phyloP scores from a whole-genome alignment of 2,329 filamentous ascomycete genomes.

The Xylariales sp. region DNA sequence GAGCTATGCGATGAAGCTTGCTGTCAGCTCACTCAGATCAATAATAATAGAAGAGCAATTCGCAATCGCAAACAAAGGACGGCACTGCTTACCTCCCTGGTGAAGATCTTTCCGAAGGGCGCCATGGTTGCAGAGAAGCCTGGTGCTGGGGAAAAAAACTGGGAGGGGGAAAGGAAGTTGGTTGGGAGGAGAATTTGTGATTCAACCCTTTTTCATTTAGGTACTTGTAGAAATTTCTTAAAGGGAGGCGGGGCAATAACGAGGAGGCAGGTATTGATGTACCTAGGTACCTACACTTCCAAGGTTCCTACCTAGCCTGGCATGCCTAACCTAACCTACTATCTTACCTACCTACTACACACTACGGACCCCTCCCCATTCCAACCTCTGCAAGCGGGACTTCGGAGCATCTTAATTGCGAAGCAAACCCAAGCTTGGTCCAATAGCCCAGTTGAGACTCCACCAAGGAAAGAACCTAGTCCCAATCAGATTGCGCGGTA shows the following conservation, averaged over 20 bases:
- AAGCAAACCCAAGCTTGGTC: conserved; percentile 28
- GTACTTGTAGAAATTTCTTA: conserved; percentile 21
- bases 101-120: conserved; percentile 98
- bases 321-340: not conserved
- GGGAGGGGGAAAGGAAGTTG: conserved; percentile 31
- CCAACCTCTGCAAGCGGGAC: conserved; percentile 23
- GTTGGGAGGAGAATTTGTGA: conserved; percentile 28
- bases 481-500: conserved; percentile 19
- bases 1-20: conserved; percentile 65
- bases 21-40: conserved; percentile 42
- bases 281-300: not conserved
- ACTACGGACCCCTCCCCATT: not conserved
- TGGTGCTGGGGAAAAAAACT: conserved; percentile 39
- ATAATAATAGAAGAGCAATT: conserved; percentile 22
- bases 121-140: conserved; percentile 63
- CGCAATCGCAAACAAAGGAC: conserved; percentile 34
- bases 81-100: conserved; percentile 72
- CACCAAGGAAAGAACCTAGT: conserved; percentile 10
- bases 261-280: conserved; percentile 32
- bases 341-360: not conserved
- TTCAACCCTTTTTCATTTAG: conserved; percentile 32
- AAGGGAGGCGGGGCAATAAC: conserved; percentile 46
- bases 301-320: no score
- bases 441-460: conserved; percentile 16
- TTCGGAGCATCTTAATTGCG: conserved; percentile 46